Conservation (phyloP, 2,329 filamentous ascomycete species). For the Pyrenophora teres region DNA sequence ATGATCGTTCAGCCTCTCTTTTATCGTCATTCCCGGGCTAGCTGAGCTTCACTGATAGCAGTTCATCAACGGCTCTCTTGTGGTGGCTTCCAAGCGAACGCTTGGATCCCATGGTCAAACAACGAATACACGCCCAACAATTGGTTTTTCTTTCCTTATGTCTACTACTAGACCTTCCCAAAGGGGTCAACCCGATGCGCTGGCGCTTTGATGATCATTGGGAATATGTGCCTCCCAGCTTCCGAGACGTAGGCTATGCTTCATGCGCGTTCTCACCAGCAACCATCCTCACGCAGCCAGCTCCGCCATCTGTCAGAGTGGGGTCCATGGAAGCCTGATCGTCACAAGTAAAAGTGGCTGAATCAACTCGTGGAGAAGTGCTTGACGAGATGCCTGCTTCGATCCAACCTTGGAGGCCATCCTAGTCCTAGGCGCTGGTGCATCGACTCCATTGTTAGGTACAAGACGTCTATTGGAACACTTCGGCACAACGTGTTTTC, state of each 20-base stretch:
- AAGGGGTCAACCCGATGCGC: conserved; percentile 25
- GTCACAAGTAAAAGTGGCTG: conserved; percentile 19
- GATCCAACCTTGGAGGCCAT: conserved; percentile 5
- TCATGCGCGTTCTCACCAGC: conserved; percentile 31
- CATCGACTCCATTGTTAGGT: conserved; percentile 14
- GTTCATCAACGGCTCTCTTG: conserved; percentile 16
- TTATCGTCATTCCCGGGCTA: not conserved
- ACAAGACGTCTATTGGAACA: conserved; percentile 5
- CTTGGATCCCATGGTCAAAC: conserved; percentile 21
- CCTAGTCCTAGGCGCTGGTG: conserved; percentile 17
- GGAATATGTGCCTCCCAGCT: conserved; percentile 22
- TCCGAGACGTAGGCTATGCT: conserved; percentile 27
- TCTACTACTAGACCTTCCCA: conserved; percentile 25
- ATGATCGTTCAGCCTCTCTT: conserved; percentile 21
- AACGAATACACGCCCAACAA: conserved; percentile 20
- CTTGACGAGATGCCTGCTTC: too few species aligned
- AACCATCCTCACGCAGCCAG: conserved; percentile 23
- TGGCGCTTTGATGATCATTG: conserved; percentile 27
- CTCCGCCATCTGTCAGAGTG: conserved; percentile 26
- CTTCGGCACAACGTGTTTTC: conserved; percentile 5
- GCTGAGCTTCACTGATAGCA: not conserved
- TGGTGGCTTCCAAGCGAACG: conserved; percentile 8
- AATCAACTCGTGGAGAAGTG: too few species aligned
- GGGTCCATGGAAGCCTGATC: conserved; percentile 28
- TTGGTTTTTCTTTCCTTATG: conserved; percentile 16